Percentiles rank a stretch among this genome's conserved stretches.
phyloP scores from a whole-genome alignment of 2,329 filamentous ascomycete species.

The Albifimbria verrucaria region DNA sequence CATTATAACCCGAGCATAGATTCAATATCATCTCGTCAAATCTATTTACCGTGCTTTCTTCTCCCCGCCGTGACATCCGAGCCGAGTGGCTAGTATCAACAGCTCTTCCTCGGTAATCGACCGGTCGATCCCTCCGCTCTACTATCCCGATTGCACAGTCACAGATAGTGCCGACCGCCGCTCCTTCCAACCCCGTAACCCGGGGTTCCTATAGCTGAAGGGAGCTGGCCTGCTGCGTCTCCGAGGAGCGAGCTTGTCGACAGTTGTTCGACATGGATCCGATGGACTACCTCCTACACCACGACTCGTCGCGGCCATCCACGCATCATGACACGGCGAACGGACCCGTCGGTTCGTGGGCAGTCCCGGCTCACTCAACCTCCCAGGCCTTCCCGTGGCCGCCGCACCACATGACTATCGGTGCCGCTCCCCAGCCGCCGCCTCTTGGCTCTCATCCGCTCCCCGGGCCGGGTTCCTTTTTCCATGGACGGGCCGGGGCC shows the following conservation, averaged over 20 bases:
- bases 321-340: constrained; percentile 25
- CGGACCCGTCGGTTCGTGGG: constrained; percentile 21
- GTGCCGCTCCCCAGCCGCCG: not conserved
- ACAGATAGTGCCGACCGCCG: not conserved
- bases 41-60: no score
- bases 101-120: not conserved
- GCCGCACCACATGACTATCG: not conserved
- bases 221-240: not conserved
- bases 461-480: not conserved
- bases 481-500: not conserved
- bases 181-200: not conserved
- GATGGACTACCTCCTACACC: constrained; percentile 21
- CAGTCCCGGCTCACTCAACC: not conserved
- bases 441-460: not conserved
- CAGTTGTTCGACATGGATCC: constrained; percentile 20
- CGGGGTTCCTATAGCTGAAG: not conserved
- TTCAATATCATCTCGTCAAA: no score
- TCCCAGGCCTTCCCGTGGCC: not conserved
- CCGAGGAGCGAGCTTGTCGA: not conserved
- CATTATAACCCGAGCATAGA: no score
- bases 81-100: not conserved
- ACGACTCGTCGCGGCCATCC: constrained; percentile 13
- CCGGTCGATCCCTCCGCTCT: not conserved
- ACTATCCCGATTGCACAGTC: not conserved
- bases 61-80: no score